Conservation (phyloP, 495 filamentous ascomycete genomes). For the Lineolata rhizophorae region DNA sequence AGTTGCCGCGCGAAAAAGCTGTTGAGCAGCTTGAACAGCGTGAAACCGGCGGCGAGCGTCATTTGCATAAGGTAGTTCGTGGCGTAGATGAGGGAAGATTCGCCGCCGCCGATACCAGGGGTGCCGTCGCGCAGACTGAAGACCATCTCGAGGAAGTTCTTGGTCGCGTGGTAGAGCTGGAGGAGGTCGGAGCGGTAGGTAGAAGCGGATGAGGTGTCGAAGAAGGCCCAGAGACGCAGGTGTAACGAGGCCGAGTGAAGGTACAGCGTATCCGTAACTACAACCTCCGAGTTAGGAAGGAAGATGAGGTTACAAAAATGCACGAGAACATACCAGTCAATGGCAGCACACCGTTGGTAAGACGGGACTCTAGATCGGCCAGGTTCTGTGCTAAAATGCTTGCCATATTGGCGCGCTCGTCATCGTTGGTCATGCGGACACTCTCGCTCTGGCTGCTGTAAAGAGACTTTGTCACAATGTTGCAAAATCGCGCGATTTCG, state of each 20-base stretch:
- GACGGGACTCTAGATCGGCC: not conserved
- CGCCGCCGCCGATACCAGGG: conserved; percentile 16
- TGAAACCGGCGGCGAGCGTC: conserved; percentile 71
- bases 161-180: conserved; percentile 53
- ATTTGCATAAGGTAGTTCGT: conserved; percentile 85
- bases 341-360: no score
- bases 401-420: not conserved
- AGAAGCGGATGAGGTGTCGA: conserved; percentile 51
- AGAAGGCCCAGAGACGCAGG: conserved; percentile 69
- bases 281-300: no score
- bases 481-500: conserved; percentile 62
- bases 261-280: conserved; percentile 29
- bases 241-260: conserved; percentile 63
- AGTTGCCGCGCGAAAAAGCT: conserved; percentile 59
- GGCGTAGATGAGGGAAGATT: conserved; percentile 34
- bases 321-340: no score
- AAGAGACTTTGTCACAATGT: conserved; percentile 67
- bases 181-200: conserved; percentile 62
- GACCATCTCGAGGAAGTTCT: conserved; percentile 49
- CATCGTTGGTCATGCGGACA: not conserved
- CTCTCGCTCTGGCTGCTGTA: conserved; percentile 36
- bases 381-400: not conserved
- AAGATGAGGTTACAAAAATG: not conserved
- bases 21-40: conserved; percentile 64
- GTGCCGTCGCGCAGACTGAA: conserved; percentile 32